A percentile compares a stretch with the other conserved stretches of the same genome.
These are phyloP conservation scores for Aspergillus quadricinctus DNA, from an alignment of 2,329 filamentous ascomycete species.

Conservation along the genomic window DNA sequence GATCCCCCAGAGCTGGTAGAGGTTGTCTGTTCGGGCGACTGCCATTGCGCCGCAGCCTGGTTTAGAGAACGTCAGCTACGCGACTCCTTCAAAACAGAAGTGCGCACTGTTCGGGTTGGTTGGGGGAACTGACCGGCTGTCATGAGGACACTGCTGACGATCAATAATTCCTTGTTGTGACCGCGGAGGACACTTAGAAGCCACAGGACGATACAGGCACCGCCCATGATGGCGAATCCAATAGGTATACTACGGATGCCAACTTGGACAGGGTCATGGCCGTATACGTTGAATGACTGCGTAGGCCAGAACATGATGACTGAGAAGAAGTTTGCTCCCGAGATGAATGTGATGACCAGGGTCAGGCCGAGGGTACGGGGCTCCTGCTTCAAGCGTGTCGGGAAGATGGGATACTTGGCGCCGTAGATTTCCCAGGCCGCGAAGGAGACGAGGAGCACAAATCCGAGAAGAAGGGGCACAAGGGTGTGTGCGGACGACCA, in stretches of 20 bases:
- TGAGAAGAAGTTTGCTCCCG: slow-evolving; percentile 56
- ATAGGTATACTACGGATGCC: slow-evolving; percentile 64
- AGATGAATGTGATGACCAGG: slow-evolving; percentile 56
- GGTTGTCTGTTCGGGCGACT: slow-evolving; percentile 49
- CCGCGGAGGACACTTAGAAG: slow-evolving; percentile 56
- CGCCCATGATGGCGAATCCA: slow-evolving; percentile 59
- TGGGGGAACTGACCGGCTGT: slow-evolving; percentile 50
- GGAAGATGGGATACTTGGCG: slow-evolving; percentile 45
- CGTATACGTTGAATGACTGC: slow-evolving; percentile 62
- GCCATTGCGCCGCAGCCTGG: slow-evolving; percentile 52
- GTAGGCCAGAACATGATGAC: slow-evolving; percentile 59
- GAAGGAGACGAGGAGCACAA: slow-evolving; percentile 41
- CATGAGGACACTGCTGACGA: slow-evolving; percentile 59
- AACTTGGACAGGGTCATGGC: slow-evolving; percentile 59
- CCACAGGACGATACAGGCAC: slow-evolving; percentile 56
- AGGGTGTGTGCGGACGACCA: slow-evolving; percentile 46
- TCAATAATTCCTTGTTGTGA: slow-evolving; percentile 57
- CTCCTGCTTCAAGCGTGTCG: slow-evolving; percentile 42
- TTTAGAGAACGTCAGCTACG: background rate
- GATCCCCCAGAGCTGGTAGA: slow-evolving; percentile 52
- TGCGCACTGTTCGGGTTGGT: background rate
- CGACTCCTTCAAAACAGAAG: background rate
- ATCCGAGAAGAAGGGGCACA: slow-evolving; percentile 44
- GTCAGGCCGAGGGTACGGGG: slow-evolving; percentile 50
- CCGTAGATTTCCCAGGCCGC: slow-evolving; percentile 45